Evolutionary conservation across 2,329 filamentous ascomycete species (phyloP).

Genomic region (Aspergillus sp.): DNA sequence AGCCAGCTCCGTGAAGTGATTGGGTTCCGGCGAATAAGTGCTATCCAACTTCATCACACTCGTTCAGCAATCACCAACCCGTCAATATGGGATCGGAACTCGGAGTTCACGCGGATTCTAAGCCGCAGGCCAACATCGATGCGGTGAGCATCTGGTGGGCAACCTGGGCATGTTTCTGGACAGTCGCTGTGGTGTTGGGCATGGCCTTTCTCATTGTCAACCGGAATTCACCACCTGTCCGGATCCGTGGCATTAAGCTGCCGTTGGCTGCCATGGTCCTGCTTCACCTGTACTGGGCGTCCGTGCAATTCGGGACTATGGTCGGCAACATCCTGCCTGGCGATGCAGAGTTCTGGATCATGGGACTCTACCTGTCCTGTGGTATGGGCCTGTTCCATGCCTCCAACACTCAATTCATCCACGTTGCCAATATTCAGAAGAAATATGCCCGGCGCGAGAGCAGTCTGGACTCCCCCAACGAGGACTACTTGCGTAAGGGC

Average conservation of each 20-base stretch:
- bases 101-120: conserved; percentile 19
- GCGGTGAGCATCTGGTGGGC: conserved; percentile 24
- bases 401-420: conserved; percentile 53
- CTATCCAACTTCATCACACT: background rate
- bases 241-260: conserved; percentile 32
- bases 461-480: background rate
- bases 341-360: conserved; percentile 53
- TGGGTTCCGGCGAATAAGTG: no score
- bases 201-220: conserved; percentile 25
- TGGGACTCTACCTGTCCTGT: conserved; percentile 54
- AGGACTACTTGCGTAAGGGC: no score
- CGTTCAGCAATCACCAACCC: background rate
- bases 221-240: conserved; percentile 27
- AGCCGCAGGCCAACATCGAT: conserved; percentile 12
- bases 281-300: conserved; percentile 32
- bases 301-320: conserved; percentile 28
- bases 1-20: no score
- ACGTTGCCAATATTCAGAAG: conserved; percentile 50
- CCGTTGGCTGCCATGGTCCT: conserved; percentile 28
- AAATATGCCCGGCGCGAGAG: conserved; percentile 28
- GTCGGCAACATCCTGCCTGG: conserved; percentile 39
- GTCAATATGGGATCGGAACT: conserved; percentile 23
- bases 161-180: conserved; percentile 25
- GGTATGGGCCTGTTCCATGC: conserved; percentile 60
- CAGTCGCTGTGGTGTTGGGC: conserved; percentile 21